Evolutionary conservation across 257 asterid genomes (phyloP).

Genomic region (Jaltomata sinuosa): DNA sequence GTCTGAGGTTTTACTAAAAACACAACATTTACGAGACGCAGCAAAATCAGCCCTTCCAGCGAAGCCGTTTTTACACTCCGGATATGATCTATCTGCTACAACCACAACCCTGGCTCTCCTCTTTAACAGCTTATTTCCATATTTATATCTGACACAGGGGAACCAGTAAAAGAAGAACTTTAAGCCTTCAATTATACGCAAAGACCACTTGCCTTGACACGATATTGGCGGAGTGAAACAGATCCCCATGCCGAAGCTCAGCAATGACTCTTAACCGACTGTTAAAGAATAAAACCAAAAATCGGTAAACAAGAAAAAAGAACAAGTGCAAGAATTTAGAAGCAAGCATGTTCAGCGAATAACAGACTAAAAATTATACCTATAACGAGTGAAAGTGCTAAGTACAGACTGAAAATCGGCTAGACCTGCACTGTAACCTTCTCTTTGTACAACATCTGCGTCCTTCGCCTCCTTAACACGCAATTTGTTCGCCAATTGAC

Average conservation of each 20-base stretch:
- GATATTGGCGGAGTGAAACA: constrained; percentile 76
- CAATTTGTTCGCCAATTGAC: constrained; percentile 34
- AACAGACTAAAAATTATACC: constrained; percentile 26
- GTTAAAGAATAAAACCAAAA: constrained; percentile 14
- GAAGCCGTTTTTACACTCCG: background rate
- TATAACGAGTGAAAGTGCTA: constrained; percentile 71
- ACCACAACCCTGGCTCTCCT: background rate
- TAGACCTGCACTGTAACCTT: constrained; percentile 68
- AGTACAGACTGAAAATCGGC: constrained; percentile 77
- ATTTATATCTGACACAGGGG: background rate
- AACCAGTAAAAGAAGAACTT: background rate
- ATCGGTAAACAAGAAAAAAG: background rate
- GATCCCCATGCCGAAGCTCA: constrained; percentile 73
- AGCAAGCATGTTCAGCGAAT: background rate
- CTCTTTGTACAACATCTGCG: constrained; percentile 27
- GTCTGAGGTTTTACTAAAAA: background rate
- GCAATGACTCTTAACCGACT: constrained; percentile 86
- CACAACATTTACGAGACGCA: background rate
- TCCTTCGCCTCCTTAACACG: constrained; percentile 34
- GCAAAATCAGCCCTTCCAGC: background rate
- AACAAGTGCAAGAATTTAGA: constrained; percentile 9
- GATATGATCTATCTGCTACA: background rate
- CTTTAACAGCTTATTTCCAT: background rate
- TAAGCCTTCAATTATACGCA: background rate
- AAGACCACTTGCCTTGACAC: constrained; percentile 58